These are phyloP conservation scores for Entonaema liquescens DNA, from an alignment of 495 filamentous ascomycete genomes.

Conservation along the genomic window DNA sequence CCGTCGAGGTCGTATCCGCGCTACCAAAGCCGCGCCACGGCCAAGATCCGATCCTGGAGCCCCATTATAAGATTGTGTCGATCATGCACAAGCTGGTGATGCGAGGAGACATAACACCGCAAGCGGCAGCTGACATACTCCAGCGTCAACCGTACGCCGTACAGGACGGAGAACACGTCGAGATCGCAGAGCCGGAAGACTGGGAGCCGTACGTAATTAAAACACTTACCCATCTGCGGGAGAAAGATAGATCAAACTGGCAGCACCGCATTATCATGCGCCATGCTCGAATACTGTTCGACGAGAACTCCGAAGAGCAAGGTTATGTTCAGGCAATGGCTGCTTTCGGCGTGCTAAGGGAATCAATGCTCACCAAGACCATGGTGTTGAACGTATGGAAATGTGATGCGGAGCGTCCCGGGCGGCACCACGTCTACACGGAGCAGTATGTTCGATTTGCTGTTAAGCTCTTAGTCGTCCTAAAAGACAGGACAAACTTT, in stretches of 20 bases:
- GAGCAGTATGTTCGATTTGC: slow-evolving; percentile 88
- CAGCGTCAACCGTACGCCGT: slow-evolving; percentile 56
- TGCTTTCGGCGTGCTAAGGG: slow-evolving; percentile 79
- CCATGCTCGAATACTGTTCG: slow-evolving; percentile 78
- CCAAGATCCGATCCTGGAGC: slow-evolving; percentile 88
- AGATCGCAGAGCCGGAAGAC: slow-evolving; percentile 60
- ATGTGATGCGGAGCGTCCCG: slow-evolving; percentile 89
- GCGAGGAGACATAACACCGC: slow-evolving; percentile 52
- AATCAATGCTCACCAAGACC: slow-evolving; percentile 93
- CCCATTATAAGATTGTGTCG: slow-evolving; percentile 94
- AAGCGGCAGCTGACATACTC: slow-evolving; percentile 55
- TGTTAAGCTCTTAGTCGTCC: slow-evolving; percentile 72
- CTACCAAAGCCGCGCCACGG: slow-evolving; percentile 82
- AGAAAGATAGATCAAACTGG: slow-evolving; percentile 94
- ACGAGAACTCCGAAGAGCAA: slow-evolving; percentile 47
- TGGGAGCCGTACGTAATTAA: slow-evolving; percentile 82
- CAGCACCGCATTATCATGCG: slow-evolving; percentile 92
- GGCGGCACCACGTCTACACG: slow-evolving; percentile 93
- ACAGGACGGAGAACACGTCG: slow-evolving; percentile 47
- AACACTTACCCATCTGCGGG: slow-evolving; percentile 76
- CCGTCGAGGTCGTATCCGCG: slow-evolving; percentile 68
- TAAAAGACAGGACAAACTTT: slow-evolving; percentile 80
- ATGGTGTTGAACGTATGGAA: slow-evolving; percentile 97
- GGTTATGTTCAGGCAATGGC: slow-evolving; percentile 57
- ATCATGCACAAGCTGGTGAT: slow-evolving; percentile 83